Percentiles rank a stretch among this genome's conserved stretches.
Evolutionary conservation across 768 basidiomycete genomes (phyloP).

Genomic region (Amanita brunnescens): DNA sequence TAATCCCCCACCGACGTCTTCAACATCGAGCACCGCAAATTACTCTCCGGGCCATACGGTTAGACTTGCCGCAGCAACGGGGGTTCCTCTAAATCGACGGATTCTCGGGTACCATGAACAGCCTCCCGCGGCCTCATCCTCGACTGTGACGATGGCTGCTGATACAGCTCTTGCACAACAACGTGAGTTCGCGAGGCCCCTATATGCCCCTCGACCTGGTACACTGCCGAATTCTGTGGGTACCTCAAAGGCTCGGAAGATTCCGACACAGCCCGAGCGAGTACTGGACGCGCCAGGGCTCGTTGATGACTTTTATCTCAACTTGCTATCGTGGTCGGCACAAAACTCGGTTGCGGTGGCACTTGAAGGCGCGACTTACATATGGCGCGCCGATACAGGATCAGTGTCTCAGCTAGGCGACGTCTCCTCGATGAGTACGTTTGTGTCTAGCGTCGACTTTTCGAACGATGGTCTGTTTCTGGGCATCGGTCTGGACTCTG

Average conservation of each 20-base stretch:
- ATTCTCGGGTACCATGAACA: conserved; percentile 86
- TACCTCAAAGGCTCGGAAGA: conserved; percentile 69
- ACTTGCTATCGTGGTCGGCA: conserved; percentile 83
- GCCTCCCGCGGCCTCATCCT: conserved; percentile 65
- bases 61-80: conserved; percentile 66
- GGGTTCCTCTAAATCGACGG: conserved; percentile 69
- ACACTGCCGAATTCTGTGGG: conserved; percentile 57
- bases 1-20: conserved; percentile 9
- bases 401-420: conserved; percentile 71
- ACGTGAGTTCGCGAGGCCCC: conserved; percentile 67
- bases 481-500: conserved; percentile 70
- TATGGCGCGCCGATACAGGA: conserved; percentile 92
- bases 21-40: conserved; percentile 47
- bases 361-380: conserved; percentile 77
- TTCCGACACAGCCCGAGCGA: conserved; percentile 83
- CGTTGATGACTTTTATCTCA: conserved; percentile 95
- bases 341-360: conserved; percentile 87
- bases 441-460: conserved; percentile 71
- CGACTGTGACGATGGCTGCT: conserved; percentile 30
- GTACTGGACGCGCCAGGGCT: conserved; percentile 93
- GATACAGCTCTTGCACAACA: conserved; percentile 59
- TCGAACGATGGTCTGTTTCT: conserved; percentile 76
- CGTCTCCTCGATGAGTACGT: conserved; percentile 57
- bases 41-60: conserved; percentile 74
- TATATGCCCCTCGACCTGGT: conserved; percentile 60